Evolutionary conservation across 2,329 filamentous ascomycete genomes (phyloP).

Genomic region (Aureobasidium mangrovei): DNA sequence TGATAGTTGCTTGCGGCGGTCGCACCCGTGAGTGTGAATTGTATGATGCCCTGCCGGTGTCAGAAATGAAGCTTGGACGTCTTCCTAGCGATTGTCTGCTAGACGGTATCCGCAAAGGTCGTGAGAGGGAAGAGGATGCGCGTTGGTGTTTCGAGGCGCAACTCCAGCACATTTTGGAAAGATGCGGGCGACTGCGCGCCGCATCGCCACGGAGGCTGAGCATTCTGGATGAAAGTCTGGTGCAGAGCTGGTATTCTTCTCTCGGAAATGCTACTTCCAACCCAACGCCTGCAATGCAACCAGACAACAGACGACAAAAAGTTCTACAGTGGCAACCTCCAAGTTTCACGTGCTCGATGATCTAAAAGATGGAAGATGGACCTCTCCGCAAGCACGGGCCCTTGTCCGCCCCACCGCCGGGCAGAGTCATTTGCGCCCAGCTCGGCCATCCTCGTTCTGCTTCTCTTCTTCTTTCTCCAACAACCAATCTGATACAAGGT

Average conservation of each 20-base stretch:
- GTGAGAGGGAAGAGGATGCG: neutral
- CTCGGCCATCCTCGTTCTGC: neutral
- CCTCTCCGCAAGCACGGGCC: neutral
- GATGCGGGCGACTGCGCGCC: neutral
- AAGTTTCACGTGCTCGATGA: constrained; percentile 7
- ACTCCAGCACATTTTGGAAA: constrained; percentile 16
- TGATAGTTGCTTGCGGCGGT: neutral
- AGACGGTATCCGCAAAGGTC: neutral
- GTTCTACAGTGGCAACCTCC: neutral
- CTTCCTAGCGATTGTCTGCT: neutral
- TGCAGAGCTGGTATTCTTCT: neutral
- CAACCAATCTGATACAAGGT: constrained; percentile 2
- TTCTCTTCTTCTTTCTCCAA: neutral
- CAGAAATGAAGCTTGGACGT: too few species aligned
- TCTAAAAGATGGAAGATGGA: neutral
- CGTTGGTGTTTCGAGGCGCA: constrained; percentile 14
- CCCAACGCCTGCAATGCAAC: neutral
- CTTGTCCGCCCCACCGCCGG: too few species aligned
- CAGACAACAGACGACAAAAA: too few species aligned
- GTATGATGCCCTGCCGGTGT: neutral
- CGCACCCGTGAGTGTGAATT: neutral
- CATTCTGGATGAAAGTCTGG: neutral
- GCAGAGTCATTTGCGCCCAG: too few species aligned
- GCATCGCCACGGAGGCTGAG: constrained; percentile 4
- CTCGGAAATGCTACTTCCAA: neutral